Base-by-base conservation (phyloP, 1,284 basidiomycete genomes). In the Mycena sp. region DNA sequence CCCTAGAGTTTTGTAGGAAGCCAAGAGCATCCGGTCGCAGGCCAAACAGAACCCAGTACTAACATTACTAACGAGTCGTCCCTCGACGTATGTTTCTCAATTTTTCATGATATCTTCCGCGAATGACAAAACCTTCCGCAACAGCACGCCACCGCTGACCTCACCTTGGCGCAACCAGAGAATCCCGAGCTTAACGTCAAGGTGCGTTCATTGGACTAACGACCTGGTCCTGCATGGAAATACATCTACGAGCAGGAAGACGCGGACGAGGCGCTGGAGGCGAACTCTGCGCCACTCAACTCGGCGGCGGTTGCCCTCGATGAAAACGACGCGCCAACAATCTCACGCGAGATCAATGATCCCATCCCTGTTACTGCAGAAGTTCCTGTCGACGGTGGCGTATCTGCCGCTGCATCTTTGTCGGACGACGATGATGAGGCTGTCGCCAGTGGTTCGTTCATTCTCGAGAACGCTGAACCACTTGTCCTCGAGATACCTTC, bases 171-270 rank as follows among this genome's bases (percentile, higher is more conserved):
- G 39, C 61, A 22, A 30, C 25, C 4, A 6, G 57, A 20, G 34
- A 38, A 54, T 41, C 9, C 25, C 10, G 34, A 25, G 9, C 56
- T 54, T 14, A 22, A 69, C 22, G 13, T 30, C 7, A 37, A 69
- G 68, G 69, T 65, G 69, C 41, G 63, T 70, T 18, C 30, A n/a
- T 50, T 25, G 20, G 44, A 16, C 22, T 41, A 2, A 3, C n/a
- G 5, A 30, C 10, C 1, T 22, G 3, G 8, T 46, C 0, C 3
- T 16, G 38, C 30, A 46, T 25, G 20, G 39, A 34, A 30, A 60
- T 61, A 8, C 22, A 50, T 69, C n/a, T 63, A 52, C 30, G n/a
- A 52, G 37, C 55, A 64, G 67, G 41, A 69, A 39, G 37, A 30
- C 16, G 62, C 38, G 46, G 6, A 22, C 62, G 62, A 54, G 25